phyloP scores from a whole-genome alignment of 1,139 yeast species.

The Nakaseomyces glabratus region DNA sequence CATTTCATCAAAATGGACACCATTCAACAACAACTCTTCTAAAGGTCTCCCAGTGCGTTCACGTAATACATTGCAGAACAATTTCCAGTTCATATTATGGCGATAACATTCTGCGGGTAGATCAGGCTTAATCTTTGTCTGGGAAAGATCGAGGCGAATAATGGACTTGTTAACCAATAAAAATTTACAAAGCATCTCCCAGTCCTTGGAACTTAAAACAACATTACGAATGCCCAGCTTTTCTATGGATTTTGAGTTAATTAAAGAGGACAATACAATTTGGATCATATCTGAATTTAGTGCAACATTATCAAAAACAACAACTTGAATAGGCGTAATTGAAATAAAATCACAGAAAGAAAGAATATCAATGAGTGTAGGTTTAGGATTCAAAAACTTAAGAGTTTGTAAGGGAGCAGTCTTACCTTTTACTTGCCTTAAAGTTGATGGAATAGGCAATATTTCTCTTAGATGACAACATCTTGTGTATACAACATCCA shows the following conservation, averaged over 20 bases:
- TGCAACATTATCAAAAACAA: conserved; percentile 75
- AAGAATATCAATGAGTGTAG: conserved; percentile 79
- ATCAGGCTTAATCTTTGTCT: conserved; percentile 54
- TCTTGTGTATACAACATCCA: conserved; percentile 63
- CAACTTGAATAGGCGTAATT: conserved; percentile 68
- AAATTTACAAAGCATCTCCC: conserved; percentile 70
- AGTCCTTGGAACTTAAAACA: conserved; percentile 58
- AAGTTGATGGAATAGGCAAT: conserved; percentile 65
- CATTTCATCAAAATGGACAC: conserved; percentile 46
- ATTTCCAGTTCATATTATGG: conserved; percentile 67
- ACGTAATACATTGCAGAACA: conserved; percentile 51
- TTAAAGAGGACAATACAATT: conserved; percentile 55
- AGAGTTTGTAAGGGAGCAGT: conserved; percentile 65
- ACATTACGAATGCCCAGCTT: conserved; percentile 74
- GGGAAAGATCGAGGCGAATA: conserved; percentile 69
- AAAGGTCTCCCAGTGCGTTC: conserved; percentile 51
- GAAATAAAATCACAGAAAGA: conserved; percentile 84
- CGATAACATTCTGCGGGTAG: conserved; percentile 46
- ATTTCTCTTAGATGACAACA: conserved; percentile 71
- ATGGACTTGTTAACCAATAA: conserved; percentile 49
- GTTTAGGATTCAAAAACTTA: conserved; percentile 78
- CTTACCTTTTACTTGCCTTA: conserved; percentile 68
- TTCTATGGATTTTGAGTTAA: conserved; percentile 49
- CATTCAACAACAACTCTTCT: conserved; percentile 76
- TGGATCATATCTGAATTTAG: conserved; percentile 74